Evolutionary conservation across 352 stramenopile species (phyloP).

Genomic region (Plasmopara muralis): DNA sequence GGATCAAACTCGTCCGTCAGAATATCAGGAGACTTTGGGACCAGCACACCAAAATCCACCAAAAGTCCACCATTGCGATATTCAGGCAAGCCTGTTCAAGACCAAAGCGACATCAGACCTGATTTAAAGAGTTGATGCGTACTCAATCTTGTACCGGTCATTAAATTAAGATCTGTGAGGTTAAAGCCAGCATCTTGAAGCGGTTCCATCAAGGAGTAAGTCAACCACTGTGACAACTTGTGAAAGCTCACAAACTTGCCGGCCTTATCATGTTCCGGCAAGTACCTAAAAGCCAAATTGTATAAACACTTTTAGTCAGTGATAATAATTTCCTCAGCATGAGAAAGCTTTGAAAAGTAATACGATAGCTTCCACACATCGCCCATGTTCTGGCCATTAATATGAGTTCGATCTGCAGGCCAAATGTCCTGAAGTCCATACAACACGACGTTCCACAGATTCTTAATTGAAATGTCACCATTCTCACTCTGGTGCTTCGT

Average conservation of each 20-base stretch:
- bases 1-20: constrained; percentile 54
- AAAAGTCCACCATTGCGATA: constrained; percentile 81
- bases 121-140: too few relatives aligned
- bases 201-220: constrained; percentile 84
- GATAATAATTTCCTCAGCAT: too few relatives aligned
- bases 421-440: constrained; percentile 83
- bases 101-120: too few relatives aligned
- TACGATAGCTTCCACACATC: constrained; percentile 80
- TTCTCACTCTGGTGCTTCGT: constrained; percentile 42
- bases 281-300: constrained; percentile 26
- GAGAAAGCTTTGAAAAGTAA: too few relatives aligned
- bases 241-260: constrained; percentile 80
- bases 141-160: constrained; percentile 25
- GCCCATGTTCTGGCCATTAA: constrained; percentile 75
- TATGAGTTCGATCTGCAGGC: constrained; percentile 61
- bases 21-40: constrained; percentile 52
- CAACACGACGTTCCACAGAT: constrained; percentile 74
- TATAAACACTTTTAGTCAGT: constrained; percentile 3
- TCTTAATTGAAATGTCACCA: constrained; percentile 56
- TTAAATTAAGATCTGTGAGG: constrained; percentile 69
- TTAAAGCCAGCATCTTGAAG: constrained; percentile 74
- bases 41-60: constrained; percentile 72
- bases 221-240: constrained; percentile 87
- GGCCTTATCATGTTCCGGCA: constrained; percentile 37
- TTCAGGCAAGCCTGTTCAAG: constrained; percentile 49